Conservation (phyloP, 2,329 filamentous ascomycete genomes). For the Ceratocystis smalleyi region DNA sequence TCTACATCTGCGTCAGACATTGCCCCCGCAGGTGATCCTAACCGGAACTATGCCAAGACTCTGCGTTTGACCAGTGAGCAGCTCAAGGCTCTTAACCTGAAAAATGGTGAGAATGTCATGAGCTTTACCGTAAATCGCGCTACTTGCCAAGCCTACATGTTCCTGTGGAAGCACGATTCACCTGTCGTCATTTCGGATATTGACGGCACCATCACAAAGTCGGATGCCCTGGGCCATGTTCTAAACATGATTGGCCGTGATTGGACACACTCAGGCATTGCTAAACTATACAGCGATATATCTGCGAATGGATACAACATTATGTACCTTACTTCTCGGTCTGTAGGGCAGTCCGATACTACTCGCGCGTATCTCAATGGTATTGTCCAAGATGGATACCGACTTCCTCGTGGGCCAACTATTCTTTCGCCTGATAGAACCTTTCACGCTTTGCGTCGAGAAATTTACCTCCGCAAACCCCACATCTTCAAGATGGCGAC, state of each 20-base stretch:
- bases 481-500: conserved; percentile 99
- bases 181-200: conserved; percentile 98
- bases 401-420: conserved; percentile 74
- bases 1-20: conserved; percentile 47
- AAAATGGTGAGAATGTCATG: conserved; percentile 78
- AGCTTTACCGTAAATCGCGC: conserved; percentile 93
- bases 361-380: conserved; percentile 82
- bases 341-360: conserved; percentile 81
- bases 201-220: conserved; percentile 97
- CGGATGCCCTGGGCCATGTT: conserved; percentile 84
- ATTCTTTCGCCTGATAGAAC: conserved; percentile 92
- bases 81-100: conserved; percentile 68
- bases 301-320: conserved; percentile 94
- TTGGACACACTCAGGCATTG: conserved; percentile 94
- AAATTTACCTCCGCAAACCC: conserved; percentile 88
- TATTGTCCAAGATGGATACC: conserved; percentile 74
- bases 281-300: conserved; percentile 94
- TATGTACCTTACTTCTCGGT: conserved; percentile 89
- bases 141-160: conserved; percentile 84
- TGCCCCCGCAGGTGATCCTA: conserved; percentile 49
- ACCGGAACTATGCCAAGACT: conserved; percentile 90
- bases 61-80: conserved; percentile 89
- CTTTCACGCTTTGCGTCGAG: conserved; percentile 78
- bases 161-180: conserved; percentile 77
- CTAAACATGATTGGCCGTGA: conserved; percentile 93